phyloP scores from a whole-genome alignment of 345 rosid genomes.

The Citrus sp. region DNA sequence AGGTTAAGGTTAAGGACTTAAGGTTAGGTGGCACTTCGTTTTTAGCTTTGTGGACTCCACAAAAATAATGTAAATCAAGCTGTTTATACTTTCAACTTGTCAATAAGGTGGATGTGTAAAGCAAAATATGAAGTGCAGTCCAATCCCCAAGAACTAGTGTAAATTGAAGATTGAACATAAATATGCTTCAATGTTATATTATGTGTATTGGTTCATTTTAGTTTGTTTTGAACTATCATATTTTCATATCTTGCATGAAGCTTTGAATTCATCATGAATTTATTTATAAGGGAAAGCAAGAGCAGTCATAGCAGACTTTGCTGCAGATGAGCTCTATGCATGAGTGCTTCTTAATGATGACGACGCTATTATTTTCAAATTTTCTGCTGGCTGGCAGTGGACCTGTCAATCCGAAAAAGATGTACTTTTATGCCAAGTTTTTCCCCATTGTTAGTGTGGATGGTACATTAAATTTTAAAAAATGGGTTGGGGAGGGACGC shows the following conservation, averaged over 20 bases:
- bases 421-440: neutral
- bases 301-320: neutral
- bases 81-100: neutral
- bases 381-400: neutral
- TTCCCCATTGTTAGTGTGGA: no score
- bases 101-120: constrained; percentile 5
- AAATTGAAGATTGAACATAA: neutral
- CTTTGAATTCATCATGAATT: no score
- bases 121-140: constrained; percentile 26
- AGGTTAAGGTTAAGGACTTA: neutral
- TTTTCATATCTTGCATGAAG: neutral
- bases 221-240: no score
- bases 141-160: neutral
- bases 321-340: no score
- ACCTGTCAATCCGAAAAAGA: neutral
- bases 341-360: neutral
- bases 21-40: constrained; percentile 16
- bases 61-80: constrained; percentile 8
- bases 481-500: neutral
- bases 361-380: no score
- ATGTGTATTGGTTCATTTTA: neutral
- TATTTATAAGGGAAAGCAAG: no score
- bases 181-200: neutral
- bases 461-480: no score
- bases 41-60: constrained; percentile 12